Conservation (phyloP, 2,329 filamentous ascomycete genomes). For the Corniculantispora saksenae region DNA sequence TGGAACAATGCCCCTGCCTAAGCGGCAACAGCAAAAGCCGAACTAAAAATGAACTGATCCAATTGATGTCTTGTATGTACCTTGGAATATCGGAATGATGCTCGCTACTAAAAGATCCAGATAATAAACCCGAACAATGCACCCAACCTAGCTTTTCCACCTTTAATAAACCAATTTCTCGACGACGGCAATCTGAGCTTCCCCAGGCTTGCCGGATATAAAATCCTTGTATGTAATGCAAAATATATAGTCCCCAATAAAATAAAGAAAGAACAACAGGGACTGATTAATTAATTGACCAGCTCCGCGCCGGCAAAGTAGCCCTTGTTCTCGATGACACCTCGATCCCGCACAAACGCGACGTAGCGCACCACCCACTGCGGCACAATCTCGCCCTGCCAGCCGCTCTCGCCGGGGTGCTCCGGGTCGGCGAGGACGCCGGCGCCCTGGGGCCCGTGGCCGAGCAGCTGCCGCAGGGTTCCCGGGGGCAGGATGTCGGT, state of each 20-base stretch:
- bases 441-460: slow-evolving; percentile 69
- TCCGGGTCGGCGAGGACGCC: slow-evolving; percentile 69
- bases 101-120: slow-evolving; percentile 8
- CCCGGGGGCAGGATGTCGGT: slow-evolving; percentile 86
- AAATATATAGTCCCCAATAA: background rate
- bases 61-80: slow-evolving; percentile 1
- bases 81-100: slow-evolving; percentile 1
- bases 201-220: too few relatives aligned
- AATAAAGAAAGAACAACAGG: too few relatives aligned
- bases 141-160: background rate
- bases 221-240: too few relatives aligned
- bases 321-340: slow-evolving; percentile 97
- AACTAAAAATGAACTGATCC: background rate
- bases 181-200: too few relatives aligned
- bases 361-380: slow-evolving; percentile 98
- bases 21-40: background rate
- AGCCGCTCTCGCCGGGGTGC: slow-evolving; percentile 50
- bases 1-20: background rate
- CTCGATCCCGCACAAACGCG: slow-evolving; percentile 87
- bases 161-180: too few relatives aligned
- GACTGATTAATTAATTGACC: slow-evolving; percentile 35
- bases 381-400: slow-evolving; percentile 77
- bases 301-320: slow-evolving; percentile 89
- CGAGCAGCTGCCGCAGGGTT: slow-evolving; percentile 80
- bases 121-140: slow-evolving; percentile 5